Evolutionary conservation across 2,329 filamentous ascomycete genomes (phyloP).

Genomic region (Lachnellula suecica): DNA sequence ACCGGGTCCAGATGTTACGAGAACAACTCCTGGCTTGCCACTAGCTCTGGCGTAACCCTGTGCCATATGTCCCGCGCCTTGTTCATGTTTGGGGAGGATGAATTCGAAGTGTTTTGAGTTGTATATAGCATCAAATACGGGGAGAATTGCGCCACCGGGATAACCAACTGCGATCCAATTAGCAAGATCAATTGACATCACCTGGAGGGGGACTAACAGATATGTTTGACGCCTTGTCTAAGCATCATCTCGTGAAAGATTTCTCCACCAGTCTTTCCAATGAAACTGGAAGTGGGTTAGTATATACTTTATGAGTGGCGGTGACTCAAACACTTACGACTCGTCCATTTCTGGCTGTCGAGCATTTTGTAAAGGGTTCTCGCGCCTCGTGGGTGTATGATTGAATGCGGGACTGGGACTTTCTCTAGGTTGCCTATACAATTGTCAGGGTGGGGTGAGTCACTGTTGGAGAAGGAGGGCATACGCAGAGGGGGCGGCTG

Average conservation of each 20-base stretch:
- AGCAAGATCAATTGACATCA: constrained; percentile 8
- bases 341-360: constrained; percentile 70
- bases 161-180: constrained; percentile 65
- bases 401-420: constrained; percentile 65
- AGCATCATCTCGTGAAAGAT: constrained; percentile 99
- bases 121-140: constrained; percentile 98
- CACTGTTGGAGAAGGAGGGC: constrained; percentile 10
- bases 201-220: constrained; percentile 65
- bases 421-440: constrained; percentile 52
- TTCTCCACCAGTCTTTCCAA: constrained; percentile 91
- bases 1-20: constrained; percentile 94
- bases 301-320: constrained; percentile 9
- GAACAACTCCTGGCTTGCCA: constrained; percentile 90
- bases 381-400: constrained; percentile 39
- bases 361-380: constrained; percentile 61
- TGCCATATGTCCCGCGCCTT: constrained; percentile 98
- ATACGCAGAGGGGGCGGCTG: constrained; percentile 35
- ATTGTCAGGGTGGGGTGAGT: constrained; percentile 30
- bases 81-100: constrained; percentile 91
- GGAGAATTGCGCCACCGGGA: constrained; percentile 92
- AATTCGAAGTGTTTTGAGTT: constrained; percentile 98
- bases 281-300: constrained; percentile 58
- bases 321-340: constrained; percentile 59
- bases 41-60: constrained; percentile 94
- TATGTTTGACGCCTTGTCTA: constrained; percentile 84